Percentiles rank a stretch among this genome's conserved stretches.
These are phyloP conservation scores for Uncinocarpus reesii DNA, from an alignment of 2,329 filamentous ascomycete species.

Conservation along the genomic window DNA sequence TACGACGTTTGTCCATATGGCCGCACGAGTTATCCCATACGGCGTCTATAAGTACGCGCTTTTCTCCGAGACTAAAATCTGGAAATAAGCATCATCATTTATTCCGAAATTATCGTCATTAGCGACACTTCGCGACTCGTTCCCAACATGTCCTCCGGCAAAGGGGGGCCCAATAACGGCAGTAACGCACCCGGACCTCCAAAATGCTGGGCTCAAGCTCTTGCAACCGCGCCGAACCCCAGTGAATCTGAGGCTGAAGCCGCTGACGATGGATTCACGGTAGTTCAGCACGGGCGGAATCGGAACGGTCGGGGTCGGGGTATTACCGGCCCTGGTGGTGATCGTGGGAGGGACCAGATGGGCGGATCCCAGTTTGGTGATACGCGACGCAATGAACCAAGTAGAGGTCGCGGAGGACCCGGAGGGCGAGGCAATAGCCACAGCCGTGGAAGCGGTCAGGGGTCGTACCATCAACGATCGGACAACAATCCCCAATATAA, in stretches of 20 bases:
- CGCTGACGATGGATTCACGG: constrained; percentile 1
- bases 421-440: constrained; percentile 2
- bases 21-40: not conserved
- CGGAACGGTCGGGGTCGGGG: not conserved
- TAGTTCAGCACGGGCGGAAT: not conserved
- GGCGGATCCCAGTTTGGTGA: not conserved
- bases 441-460: constrained; percentile 20
- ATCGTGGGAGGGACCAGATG: not conserved
- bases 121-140: not conserved
- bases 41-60: not conserved
- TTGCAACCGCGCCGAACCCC: not conserved
- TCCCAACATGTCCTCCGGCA: constrained; percentile 8
- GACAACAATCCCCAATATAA: not conserved
- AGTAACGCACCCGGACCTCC: no score
- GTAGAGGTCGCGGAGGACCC: constrained; percentile 15
- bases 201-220: no score
- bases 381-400: not conserved
- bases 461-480: not conserved
- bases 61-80: not conserved
- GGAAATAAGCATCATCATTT: not conserved
- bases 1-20: not conserved
- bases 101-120: not conserved
- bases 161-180: not conserved
- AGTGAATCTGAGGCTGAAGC: not conserved
- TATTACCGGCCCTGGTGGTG: not conserved